Evolutionary conservation across 352 stramenopile genomes (phyloP).

Genomic region (Phytophthora tentaculata): DNA sequence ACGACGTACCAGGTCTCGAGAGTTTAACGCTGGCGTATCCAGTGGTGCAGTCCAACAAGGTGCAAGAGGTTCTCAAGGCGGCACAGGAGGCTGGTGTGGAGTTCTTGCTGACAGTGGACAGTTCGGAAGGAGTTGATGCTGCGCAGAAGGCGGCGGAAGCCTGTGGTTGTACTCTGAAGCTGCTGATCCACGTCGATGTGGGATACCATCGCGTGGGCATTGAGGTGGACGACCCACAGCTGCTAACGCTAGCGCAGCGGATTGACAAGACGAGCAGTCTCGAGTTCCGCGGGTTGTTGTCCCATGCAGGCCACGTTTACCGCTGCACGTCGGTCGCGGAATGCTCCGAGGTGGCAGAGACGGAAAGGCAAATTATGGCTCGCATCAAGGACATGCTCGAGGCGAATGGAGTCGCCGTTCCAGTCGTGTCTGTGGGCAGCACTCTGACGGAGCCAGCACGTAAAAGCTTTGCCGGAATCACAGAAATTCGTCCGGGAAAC

Average conservation of each 20-base stretch:
- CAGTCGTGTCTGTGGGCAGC: constrained; percentile 68
- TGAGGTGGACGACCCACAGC: constrained; percentile 56
- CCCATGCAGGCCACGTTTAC: constrained; percentile 75
- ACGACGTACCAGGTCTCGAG: constrained; percentile 45
- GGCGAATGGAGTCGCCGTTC: constrained; percentile 57
- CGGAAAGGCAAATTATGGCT: constrained; percentile 67
- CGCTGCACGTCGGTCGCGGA: constrained; percentile 55
- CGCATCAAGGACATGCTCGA: constrained; percentile 65
- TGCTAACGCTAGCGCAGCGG: constrained; percentile 56
- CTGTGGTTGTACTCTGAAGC: constrained; percentile 49
- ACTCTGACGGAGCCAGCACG: constrained; percentile 70
- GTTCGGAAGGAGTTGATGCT: constrained; percentile 53
- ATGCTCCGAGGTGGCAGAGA: constrained; percentile 60
- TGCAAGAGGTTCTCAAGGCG: constrained; percentile 57
- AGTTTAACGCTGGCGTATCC: constrained; percentile 74
- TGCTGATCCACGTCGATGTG: constrained; percentile 78
- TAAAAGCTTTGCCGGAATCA: constrained; percentile 71
- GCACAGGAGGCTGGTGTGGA: constrained; percentile 56
- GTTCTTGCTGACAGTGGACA: constrained; percentile 72
- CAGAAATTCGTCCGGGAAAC: constrained; percentile 76
- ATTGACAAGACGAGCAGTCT: constrained; percentile 59
- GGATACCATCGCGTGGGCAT: constrained; percentile 80
- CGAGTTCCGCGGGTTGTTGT: constrained; percentile 66
- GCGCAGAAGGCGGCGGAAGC: constrained; percentile 55
- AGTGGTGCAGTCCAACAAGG: constrained; percentile 64